Evolutionary conservation across 345 rosid species (phyloP).

Genomic region (Combretum micranthum): DNA sequence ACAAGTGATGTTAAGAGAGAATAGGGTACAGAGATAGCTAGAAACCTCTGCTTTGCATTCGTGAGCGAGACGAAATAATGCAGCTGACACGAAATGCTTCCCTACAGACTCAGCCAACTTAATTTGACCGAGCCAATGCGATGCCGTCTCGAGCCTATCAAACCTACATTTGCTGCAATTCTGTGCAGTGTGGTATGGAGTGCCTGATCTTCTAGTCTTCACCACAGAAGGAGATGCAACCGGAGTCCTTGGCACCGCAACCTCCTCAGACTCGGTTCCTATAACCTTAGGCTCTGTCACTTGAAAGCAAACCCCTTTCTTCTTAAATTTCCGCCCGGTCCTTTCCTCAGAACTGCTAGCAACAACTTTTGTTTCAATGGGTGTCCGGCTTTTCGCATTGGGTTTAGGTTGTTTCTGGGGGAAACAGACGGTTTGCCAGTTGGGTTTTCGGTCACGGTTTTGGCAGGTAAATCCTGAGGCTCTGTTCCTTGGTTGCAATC

Average conservation of each 20-base stretch:
- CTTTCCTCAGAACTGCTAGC: neutral
- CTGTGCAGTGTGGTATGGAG: conserved; percentile 18
- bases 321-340: conserved; percentile 1
- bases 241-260: conserved; percentile 9
- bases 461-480: too few relatives aligned
- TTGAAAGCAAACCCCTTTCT: conserved; percentile 13
- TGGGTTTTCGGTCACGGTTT: neutral
- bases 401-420: neutral
- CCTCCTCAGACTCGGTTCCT: neutral
- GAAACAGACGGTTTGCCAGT: neutral
- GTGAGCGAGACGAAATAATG: conserved; percentile 15
- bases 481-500: too few relatives aligned
- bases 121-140: conserved; percentile 22
- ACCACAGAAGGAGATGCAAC: conserved; percentile 3
- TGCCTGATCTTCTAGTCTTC: conserved; percentile 9
- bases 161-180: conserved; percentile 16
- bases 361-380: neutral
- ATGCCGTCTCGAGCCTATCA: conserved; percentile 18
- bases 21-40: too few relatives aligned
- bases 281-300: neutral
- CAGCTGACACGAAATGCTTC: conserved; percentile 16
- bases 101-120: conserved; percentile 13
- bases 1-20: too few relatives aligned
- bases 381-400: neutral
- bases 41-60: conserved; percentile 18